phyloP scores from a whole-genome alignment of 768 basidiomycete genomes.

The Tricholoma sp. region DNA sequence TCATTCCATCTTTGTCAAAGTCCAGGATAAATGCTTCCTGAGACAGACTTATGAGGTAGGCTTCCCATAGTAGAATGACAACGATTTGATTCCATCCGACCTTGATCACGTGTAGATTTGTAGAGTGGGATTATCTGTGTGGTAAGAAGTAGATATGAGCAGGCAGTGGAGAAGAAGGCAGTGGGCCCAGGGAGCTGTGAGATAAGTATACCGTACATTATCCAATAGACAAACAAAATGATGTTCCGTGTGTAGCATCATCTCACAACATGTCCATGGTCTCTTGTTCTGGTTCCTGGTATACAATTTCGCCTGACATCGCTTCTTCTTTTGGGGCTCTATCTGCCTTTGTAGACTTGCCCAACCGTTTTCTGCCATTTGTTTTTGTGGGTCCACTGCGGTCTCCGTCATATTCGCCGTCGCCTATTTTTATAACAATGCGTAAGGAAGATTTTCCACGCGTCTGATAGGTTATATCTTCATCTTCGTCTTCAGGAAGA shows the following conservation, averaged over 20 bases:
- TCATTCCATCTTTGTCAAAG: no score
- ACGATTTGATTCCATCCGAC: no score
- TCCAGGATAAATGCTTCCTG: no score
- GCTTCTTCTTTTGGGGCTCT: conserved; percentile 1
- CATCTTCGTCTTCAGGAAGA: conserved; percentile 67
- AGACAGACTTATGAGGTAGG: no score
- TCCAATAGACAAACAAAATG: neutral
- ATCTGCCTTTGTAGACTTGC: conserved; percentile 3
- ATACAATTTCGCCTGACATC: conserved; percentile 23
- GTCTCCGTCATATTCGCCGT: conserved; percentile 48
- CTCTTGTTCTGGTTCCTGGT: conserved; percentile 41
- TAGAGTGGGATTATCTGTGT: no score
- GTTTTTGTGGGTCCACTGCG: conserved; percentile 20
- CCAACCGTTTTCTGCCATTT: conserved; percentile 8
- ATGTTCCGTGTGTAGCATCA: no score
- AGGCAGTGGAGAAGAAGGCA: no score
- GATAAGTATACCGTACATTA: no score
- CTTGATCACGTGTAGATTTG: no score
- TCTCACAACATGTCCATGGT: conserved; percentile 27
- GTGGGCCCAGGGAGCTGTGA: no score
- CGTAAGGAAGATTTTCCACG: conserved; percentile 68
- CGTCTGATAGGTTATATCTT: conserved; percentile 59
- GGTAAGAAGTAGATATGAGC: no score
- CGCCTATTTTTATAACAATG: conserved; percentile 56
- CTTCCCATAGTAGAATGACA: no score